Base-by-base conservation (phyloP, 148 eudicot species). In the Rhododendron ovatum region DNA sequence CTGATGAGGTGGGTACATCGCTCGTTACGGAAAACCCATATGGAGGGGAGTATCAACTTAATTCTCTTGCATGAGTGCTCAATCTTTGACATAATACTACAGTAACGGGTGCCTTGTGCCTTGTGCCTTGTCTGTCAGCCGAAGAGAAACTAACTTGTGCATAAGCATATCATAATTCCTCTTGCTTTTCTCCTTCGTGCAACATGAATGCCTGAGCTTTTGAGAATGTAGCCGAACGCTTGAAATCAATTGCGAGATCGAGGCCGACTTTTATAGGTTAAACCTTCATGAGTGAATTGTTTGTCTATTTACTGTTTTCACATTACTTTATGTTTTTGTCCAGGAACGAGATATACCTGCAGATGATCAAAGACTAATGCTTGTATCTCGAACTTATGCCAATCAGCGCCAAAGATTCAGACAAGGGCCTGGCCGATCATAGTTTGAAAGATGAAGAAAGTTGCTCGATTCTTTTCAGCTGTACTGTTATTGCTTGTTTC, bases 291-390 rank as follows among this genome's bases (percentile, higher is more conserved):
- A 5, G 15, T 24, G 35, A 73, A 39, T 76, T 24, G 33, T 39
- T 51, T 51, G 14, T 76, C 39, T 30, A 3, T 39, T 22, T 69
- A n/a, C 79, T 35, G 22, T 75, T 10, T n/a, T 76, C 51, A 33
- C 14, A 18, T 39, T 18, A 53, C 1, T 37, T 51, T 11, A 18
- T 26, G 1, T 57, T 28, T 4, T 50, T 45, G 77, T 85, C 37
- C 93, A 96, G 99, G 96, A 85, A 78, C 93, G 98, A 55, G 99
- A 95, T 59, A 90, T 95, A 87, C 97, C 98, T 24, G 89, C 85
- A 84, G 96, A 95, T 48, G 99, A 96, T 88, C 96, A 92, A 61
- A 91, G 98, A 39, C 85, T 95, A 80, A 41, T 88, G 26, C 28
- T 83, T 53, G 99, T 96, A 39, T 74, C 91, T 12, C 89, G 81